Evolutionary conservation across 164 flowering plant species (phyloP).

Genomic region (Sextonia rubra): DNA sequence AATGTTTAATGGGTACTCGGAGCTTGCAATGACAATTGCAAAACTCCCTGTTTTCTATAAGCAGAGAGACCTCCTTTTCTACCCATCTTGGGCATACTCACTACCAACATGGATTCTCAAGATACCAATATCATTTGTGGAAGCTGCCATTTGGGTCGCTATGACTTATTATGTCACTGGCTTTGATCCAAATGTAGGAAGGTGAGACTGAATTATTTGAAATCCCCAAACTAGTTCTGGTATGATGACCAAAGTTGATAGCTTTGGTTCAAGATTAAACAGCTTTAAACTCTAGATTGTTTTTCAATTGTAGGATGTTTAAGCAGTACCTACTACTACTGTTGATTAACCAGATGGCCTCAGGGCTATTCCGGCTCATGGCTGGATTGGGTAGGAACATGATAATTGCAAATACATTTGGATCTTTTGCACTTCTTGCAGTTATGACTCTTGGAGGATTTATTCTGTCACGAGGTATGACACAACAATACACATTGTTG

Average conservation of each 20-base stretch:
- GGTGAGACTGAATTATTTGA: slow-evolving; percentile 7
- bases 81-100: slow-evolving; percentile 16
- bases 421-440: slow-evolving; percentile 14
- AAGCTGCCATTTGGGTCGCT: slow-evolving; percentile 10
- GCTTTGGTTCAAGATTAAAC: neutral
- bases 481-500: neutral
- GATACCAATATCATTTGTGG: slow-evolving; percentile 14
- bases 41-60: too few species aligned
- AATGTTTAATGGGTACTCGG: slow-evolving; percentile 16
- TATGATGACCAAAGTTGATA: neutral
- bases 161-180: slow-evolving; percentile 18
- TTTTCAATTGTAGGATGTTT: slow-evolving; percentile 6
- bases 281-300: slow-evolving; percentile 8
- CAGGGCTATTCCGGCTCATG: slow-evolving; percentile 13
- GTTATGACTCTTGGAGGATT: slow-evolving; percentile 17
- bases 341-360: slow-evolving; percentile 12
- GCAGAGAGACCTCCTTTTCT: slow-evolving; percentile 20
- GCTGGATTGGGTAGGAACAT: slow-evolving; percentile 14
- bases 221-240: neutral
- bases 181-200: slow-evolving; percentile 19
- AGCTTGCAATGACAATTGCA: slow-evolving; percentile 17
- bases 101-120: slow-evolving; percentile 18
- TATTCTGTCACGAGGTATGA: slow-evolving; percentile 13
- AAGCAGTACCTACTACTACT: too few species aligned
- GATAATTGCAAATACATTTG: slow-evolving; percentile 20